Percentiles rank a stretch among this genome's conserved stretches.
Conservation (phyloP, 495 filamentous ascomycete species). For the Hypoxylon lenormandii region DNA sequence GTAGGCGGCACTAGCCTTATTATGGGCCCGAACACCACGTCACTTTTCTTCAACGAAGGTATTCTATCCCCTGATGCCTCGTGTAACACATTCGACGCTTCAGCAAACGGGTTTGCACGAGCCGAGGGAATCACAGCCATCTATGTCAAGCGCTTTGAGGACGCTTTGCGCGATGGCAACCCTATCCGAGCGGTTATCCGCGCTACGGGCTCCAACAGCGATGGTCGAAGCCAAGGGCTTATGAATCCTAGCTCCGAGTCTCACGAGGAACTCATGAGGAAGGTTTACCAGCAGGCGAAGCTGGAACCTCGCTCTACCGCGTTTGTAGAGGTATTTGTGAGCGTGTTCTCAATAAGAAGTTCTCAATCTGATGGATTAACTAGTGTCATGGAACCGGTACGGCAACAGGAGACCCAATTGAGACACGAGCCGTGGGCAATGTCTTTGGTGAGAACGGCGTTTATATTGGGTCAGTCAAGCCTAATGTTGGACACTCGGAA, state of each 20-base stretch:
- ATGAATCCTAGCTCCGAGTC: no score
- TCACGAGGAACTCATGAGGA: slow-evolving; percentile 60
- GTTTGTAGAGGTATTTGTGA: slow-evolving; percentile 45
- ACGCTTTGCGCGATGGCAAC: slow-evolving; percentile 62
- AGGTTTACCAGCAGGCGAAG: slow-evolving; percentile 57
- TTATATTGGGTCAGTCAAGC: slow-evolving; percentile 65
- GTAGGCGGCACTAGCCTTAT: slow-evolving; percentile 60
- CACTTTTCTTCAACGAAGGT: slow-evolving; percentile 48
- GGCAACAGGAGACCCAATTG: slow-evolving; percentile 55
- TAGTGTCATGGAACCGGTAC: slow-evolving; percentile 53
- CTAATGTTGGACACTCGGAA: slow-evolving; percentile 66
- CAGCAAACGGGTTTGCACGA: slow-evolving; percentile 49
- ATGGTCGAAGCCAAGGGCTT: slow-evolving; percentile 57
- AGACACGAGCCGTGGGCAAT: slow-evolving; percentile 49
- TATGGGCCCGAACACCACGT: slow-evolving; percentile 49
- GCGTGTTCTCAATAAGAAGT: no score
- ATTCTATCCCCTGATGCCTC: slow-evolving; percentile 51
- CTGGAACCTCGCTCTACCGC: slow-evolving; percentile 55
- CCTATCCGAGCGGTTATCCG: slow-evolving; percentile 66
- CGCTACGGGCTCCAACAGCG: slow-evolving; percentile 60
- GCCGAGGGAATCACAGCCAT: slow-evolving; percentile 51
- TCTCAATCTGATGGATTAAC: no score
- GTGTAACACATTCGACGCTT: slow-evolving; percentile 54
- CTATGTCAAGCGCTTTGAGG: slow-evolving; percentile 61
- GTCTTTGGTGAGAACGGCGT: slow-evolving; percentile 51